Percentiles rank a stretch among this genome's conserved stretches.
These are phyloP conservation scores for Bromus sterilis DNA, from an alignment of 176 grass and related monocot genomes.

Conservation along the genomic window DNA sequence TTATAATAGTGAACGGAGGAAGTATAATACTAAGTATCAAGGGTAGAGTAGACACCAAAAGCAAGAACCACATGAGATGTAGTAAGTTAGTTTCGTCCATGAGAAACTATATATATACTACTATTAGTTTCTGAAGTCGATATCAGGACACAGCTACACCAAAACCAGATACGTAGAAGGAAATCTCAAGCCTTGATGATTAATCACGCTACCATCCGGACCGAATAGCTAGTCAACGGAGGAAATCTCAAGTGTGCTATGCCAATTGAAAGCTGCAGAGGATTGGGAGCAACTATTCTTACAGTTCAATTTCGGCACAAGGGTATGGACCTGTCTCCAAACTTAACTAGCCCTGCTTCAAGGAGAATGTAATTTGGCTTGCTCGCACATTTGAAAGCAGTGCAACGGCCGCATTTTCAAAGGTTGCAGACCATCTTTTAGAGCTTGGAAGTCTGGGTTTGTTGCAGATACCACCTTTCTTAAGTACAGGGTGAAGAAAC, in stretches of 20 bases:
- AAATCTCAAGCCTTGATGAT: background rate
- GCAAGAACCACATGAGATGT: background rate
- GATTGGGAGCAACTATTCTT: background rate
- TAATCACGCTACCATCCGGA: background rate
- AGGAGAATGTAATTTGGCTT: background rate
- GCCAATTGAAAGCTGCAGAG: background rate
- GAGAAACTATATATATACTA: background rate
- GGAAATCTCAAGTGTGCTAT: background rate
- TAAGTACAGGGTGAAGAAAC: background rate
- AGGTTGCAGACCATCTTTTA: background rate
- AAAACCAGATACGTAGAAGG: constrained; percentile 5
- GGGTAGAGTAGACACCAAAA: background rate
- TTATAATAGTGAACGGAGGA: too few relatives aligned
- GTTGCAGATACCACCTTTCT: background rate
- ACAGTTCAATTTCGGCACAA: background rate
- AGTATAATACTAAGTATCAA: background rate
- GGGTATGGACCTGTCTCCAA: background rate
- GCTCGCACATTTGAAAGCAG: background rate
- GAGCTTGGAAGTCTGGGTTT: background rate
- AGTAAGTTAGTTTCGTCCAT: background rate
- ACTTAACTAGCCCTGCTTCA: background rate
- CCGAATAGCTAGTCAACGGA: background rate
- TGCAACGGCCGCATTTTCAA: background rate
- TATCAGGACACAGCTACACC: background rate
- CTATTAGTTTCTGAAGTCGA: background rate